A percentile compares a stretch with the other conserved stretches of the same genome.
phyloP scores from a whole-genome alignment of 2,329 filamentous ascomycete genomes.

The Dactylonectria estremocensis region DNA sequence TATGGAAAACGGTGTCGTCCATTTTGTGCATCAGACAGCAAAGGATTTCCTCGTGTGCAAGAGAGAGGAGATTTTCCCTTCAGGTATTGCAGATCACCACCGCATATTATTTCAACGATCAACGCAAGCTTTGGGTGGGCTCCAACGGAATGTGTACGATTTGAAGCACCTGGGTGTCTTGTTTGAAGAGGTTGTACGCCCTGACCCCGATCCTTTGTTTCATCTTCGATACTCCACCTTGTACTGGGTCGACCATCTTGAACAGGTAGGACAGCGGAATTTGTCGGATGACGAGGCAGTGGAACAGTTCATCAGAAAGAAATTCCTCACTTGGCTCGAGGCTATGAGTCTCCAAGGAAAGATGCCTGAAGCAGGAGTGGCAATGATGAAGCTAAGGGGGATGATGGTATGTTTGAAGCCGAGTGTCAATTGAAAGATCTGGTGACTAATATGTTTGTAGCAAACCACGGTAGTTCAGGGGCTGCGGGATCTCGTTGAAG shows the following conservation, averaged over 20 bases:
- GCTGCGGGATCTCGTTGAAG: not conserved
- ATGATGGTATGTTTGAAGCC: not conserved
- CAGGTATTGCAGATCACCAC: constrained; percentile 48
- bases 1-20: constrained; percentile 47
- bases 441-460: not conserved
- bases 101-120: constrained; percentile 53
- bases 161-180: constrained; percentile 40
- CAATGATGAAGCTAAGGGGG: not conserved
- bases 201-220: constrained; percentile 34
- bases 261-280: not conserved
- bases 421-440: not conserved
- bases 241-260: constrained; percentile 43
- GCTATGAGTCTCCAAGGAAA: constrained; percentile 54
- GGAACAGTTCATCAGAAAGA: constrained; percentile 2
- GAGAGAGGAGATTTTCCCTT: constrained; percentile 45
- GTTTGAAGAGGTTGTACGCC: constrained; percentile 17
- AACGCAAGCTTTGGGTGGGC: constrained; percentile 49
- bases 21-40: constrained; percentile 60
- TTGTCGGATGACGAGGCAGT: not conserved
- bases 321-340: constrained; percentile 60
- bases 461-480: not conserved
- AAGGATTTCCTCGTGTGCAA: constrained; percentile 58
- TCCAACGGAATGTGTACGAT: constrained; percentile 56
- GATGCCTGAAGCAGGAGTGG: constrained; percentile 8
- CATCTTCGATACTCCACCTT: constrained; percentile 38